These are phyloP conservation scores for Roridomyces roridus DNA, from an alignment of 768 basidiomycete genomes.

Conservation along the genomic window DNA sequence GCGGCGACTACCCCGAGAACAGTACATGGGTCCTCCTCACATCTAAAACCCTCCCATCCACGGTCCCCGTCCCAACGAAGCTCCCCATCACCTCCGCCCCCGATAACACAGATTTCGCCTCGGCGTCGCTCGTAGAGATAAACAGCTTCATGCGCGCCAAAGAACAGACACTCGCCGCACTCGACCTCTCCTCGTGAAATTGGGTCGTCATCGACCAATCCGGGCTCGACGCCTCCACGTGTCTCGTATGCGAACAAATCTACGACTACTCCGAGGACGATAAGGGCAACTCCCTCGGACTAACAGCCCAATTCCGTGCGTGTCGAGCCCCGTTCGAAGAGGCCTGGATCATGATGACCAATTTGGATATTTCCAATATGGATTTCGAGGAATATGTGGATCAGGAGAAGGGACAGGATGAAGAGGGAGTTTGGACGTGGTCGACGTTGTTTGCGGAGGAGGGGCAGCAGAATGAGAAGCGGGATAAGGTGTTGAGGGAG, in stretches of 20 bases:
- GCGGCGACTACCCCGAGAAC: not conserved
- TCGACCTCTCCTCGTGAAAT: not conserved
- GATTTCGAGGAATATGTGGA: slow-evolving; percentile 15
- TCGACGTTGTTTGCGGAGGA: slow-evolving; percentile 1
- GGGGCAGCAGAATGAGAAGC: not conserved
- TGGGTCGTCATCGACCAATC: slow-evolving; percentile 19
- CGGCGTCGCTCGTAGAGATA: slow-evolving; percentile 2
- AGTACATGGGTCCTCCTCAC: slow-evolving; percentile 2
- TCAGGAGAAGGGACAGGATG: slow-evolving; percentile 4
- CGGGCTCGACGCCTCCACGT: slow-evolving; percentile 18
- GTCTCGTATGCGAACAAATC: slow-evolving; percentile 14
- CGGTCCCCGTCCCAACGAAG: not conserved
- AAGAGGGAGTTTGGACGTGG: slow-evolving; percentile 13
- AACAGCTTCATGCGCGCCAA: slow-evolving; percentile 10
- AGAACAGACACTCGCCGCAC: not conserved
- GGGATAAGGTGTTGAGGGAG: not conserved
- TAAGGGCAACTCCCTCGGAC: not conserved
- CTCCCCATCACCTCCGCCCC: not conserved
- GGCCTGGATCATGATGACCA: not conserved
- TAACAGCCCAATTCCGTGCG: slow-evolving; percentile 4
- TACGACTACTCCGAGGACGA: not conserved
- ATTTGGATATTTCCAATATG: slow-evolving; percentile 15
- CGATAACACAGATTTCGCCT: slow-evolving; percentile 12
- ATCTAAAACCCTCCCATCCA: not conserved
- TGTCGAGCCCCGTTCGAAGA: slow-evolving; percentile 13